phyloP scores from a whole-genome alignment of 345 rosid species.

The Streptanthus diversifolius region DNA sequence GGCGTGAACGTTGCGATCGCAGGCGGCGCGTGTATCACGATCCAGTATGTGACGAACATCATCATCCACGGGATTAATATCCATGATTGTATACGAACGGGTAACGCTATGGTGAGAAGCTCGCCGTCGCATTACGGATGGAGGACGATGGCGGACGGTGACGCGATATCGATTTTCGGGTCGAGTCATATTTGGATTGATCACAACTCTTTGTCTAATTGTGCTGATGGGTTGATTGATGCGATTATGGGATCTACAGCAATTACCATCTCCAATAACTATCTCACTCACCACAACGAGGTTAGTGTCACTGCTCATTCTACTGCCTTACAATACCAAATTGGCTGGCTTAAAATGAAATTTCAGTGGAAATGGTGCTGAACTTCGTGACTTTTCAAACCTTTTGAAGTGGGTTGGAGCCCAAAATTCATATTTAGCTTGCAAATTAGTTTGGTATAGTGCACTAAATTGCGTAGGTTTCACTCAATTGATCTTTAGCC shows the following conservation, averaged over 20 bases:
- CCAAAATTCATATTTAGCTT: too few relatives aligned
- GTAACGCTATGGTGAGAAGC: conserved; percentile 79
- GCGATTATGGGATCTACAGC: conserved; percentile 75
- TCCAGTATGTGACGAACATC: conserved; percentile 67
- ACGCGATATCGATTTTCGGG: conserved; percentile 65
- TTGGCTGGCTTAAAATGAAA: background rate
- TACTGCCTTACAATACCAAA: background rate
- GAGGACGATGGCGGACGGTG: conserved; percentile 82
- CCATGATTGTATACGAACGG: conserved; percentile 60
- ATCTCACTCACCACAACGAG: conserved; percentile 88
- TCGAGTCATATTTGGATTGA: conserved; percentile 87
- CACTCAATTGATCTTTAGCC: background rate
- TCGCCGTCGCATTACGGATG: conserved; percentile 78
- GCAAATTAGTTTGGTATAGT: background rate
- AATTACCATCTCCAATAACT: conserved; percentile 73
- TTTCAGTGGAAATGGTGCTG: background rate
- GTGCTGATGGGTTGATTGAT: conserved; percentile 76
- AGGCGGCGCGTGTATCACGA: conserved; percentile 59
- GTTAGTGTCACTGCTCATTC: conserved; percentile 16
- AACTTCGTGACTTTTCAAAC: too few relatives aligned
- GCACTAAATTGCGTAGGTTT: background rate
- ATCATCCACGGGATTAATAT: conserved; percentile 68
- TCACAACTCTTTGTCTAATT: conserved; percentile 77
- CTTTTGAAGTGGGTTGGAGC: too few relatives aligned
- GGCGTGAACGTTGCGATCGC: conserved; percentile 58